These are phyloP conservation scores for Xylaria nigripes DNA, from an alignment of 495 filamentous ascomycete species.

Conservation along the genomic window DNA sequence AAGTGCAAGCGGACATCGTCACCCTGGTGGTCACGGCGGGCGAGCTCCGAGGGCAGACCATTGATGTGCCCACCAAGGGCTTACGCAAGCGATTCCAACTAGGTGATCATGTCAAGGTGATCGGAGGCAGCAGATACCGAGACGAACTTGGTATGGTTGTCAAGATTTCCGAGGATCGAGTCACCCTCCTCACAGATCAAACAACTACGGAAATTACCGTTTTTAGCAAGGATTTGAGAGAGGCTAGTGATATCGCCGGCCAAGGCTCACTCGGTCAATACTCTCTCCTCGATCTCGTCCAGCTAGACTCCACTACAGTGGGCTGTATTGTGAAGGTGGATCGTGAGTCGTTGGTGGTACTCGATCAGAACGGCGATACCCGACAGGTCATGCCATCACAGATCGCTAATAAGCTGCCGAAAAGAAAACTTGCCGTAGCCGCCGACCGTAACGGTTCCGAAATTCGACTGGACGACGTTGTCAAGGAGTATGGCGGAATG, in stretches of 20 bases:
- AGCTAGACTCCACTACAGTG: conserved; percentile 86
- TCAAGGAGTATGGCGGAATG: conserved; percentile 84
- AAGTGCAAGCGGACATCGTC: conserved; percentile 88
- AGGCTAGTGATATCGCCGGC: conserved; percentile 82
- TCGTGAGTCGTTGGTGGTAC: conserved; percentile 76
- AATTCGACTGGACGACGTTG: conserved; percentile 81
- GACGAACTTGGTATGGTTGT: conserved; percentile 98
- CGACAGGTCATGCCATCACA: conserved; percentile 81
- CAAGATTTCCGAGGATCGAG: conserved; percentile 78
- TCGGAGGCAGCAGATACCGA: conserved; percentile 83
- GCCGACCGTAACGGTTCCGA: conserved; percentile 92
- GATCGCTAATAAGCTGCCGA: conserved; percentile 76
- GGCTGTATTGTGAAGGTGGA: conserved; percentile 92
- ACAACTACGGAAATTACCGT: conserved; percentile 90
- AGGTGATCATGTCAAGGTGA: conserved; percentile 98
- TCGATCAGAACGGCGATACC: conserved; percentile 82
- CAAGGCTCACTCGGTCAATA: conserved; percentile 72
- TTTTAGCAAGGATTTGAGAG: conserved; percentile 92
- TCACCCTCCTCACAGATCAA: conserved; percentile 86
- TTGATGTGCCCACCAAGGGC: conserved; percentile 87
- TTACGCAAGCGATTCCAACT: conserved; percentile 87
- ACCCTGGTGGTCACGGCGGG: conserved; percentile 82
- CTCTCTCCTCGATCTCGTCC: conserved; percentile 86
- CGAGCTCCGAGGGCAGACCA: conserved; percentile 67
- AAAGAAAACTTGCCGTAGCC: conserved; percentile 73